Conservation (phyloP, 441 rosid species). For the Capsella rubella region DNA sequence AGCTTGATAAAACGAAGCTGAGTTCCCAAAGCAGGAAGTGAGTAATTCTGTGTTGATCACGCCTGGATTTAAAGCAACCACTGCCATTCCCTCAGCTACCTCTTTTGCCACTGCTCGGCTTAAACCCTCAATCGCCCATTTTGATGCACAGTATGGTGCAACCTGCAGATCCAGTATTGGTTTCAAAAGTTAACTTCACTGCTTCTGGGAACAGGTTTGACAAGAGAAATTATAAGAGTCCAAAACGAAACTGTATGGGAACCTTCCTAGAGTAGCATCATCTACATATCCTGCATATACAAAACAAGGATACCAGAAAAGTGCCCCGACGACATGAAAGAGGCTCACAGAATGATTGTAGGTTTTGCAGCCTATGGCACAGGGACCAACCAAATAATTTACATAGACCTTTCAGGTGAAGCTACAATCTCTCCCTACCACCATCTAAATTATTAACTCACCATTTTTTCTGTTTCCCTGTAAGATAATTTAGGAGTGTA, state of each 20-base stretch:
- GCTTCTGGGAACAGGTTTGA: slow-evolving; percentile 22
- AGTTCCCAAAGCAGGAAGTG: slow-evolving; percentile 82
- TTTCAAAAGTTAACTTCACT: slow-evolving; percentile 9
- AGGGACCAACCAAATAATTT: slow-evolving; percentile 15
- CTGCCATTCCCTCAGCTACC: slow-evolving; percentile 90
- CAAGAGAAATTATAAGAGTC: slow-evolving; percentile 11
- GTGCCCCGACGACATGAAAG: background rate
- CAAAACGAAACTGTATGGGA: background rate
- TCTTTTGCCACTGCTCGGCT: slow-evolving; percentile 96
- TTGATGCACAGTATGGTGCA: slow-evolving; percentile 98
- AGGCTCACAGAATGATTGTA: background rate
- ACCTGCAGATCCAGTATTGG: slow-evolving; percentile 56
- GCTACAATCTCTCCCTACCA: slow-evolving; percentile 6
- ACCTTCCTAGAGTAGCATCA: background rate
- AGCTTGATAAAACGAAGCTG: slow-evolving; percentile 84
- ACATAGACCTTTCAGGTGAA: slow-evolving; percentile 1
- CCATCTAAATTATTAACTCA: slow-evolving; percentile 20
- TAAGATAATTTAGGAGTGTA: background rate
- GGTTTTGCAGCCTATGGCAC: slow-evolving; percentile 13
- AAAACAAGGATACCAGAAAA: background rate
- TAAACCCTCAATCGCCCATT: slow-evolving; percentile 98
- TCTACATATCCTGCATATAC: background rate
- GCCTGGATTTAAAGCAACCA: slow-evolving; percentile 89
- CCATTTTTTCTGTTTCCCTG: background rate
- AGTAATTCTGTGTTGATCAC: slow-evolving; percentile 97